These are phyloP conservation scores for Plasmodium coatneyi DNA, from an alignment of 169 alveolate genomes.

Conservation along the genomic window DNA sequence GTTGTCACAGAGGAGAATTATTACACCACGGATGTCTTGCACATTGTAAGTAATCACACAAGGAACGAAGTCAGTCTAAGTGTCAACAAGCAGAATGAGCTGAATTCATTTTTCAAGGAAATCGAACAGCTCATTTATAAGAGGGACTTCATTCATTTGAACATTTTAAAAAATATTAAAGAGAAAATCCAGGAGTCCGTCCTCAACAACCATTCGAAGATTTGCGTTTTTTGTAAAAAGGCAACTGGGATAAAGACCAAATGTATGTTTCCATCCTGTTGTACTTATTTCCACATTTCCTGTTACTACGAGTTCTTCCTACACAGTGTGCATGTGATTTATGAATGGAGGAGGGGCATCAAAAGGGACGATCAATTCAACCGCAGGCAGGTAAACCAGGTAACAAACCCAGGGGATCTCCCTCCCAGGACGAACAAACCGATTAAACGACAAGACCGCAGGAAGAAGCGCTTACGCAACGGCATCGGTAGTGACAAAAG, in stretches of 20 bases:
- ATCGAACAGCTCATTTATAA: slow-evolving; percentile 34
- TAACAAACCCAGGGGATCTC: background rate
- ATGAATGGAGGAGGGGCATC: background rate
- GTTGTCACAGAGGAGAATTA: slow-evolving; percentile 25
- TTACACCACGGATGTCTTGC: background rate
- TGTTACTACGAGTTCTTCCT: slow-evolving; percentile 31
- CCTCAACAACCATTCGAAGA: background rate
- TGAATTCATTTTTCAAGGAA: slow-evolving; percentile 26
- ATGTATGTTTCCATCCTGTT: slow-evolving; percentile 63
- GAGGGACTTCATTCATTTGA: slow-evolving; percentile 41
- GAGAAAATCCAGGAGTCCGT: slow-evolving; percentile 26
- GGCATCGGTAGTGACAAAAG: background rate
- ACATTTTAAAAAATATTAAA: slow-evolving; percentile 21
- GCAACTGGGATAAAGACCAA: slow-evolving; percentile 22
- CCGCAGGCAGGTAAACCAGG: background rate
- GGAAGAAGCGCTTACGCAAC: background rate
- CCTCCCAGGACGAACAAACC: background rate
- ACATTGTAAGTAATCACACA: slow-evolving; percentile 12
- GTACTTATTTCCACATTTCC: slow-evolving; percentile 33
- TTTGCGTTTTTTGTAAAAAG: slow-evolving; percentile 22
- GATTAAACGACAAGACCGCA: background rate
- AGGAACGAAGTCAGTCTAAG: background rate
- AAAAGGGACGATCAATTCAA: background rate
- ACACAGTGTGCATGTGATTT: background rate
- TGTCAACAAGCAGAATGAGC: background rate